Base-by-base conservation (phyloP, 768 basidiomycete species). In the Trametes meyenii region DNA sequence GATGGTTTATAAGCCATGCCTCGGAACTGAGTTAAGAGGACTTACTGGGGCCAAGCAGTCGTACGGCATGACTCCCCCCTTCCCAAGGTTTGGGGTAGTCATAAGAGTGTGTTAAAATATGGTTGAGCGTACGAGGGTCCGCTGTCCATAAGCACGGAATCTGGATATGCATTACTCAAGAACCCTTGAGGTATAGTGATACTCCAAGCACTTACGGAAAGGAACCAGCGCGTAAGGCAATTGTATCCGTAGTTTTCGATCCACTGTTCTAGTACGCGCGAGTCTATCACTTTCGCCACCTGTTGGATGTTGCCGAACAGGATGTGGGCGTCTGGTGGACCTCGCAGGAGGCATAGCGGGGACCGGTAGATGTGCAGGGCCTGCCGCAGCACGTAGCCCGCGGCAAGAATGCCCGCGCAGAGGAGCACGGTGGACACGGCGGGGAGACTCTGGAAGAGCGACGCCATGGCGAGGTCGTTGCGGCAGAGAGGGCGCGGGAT, bases 51-150 rank as follows among this genome's bases (percentile, higher is more conserved):
- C 79, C 79, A 11, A 88, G 70, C 26, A 87, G 67, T 14, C 70
- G 71, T 16, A 70, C 60, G 4, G 88, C 69, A 40, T 56, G 69
- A 40, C 71, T 75, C 11, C 82, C 76, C 2, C 73, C 66, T 0
- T 69, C 61, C 14, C 75, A 73, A 0, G 87, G 79, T 65, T 90
- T 91, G 62, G 84, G 82, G 63, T 87, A 91, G 35, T 77, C 74
- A 21, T 79, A 71, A 21, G 75, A 75, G 58, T 88, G 84, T 61
- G 79, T 78, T 17, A 93, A 75, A 50, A 94, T 76, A 65, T 92
- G 85, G 50, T 81, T 80, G 42, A 92, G 36, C 0, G 89, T 90
- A 33, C 83, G 82, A 0, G 83, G 74, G 66, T 92, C 90, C 58
- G 78, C 71, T 0, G 64, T 65, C 21, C 52, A 65, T 4, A 67